phyloP scores from a whole-genome alignment of 192 early-diverging fungal genomes.

The Piromyces sp. region DNA sequence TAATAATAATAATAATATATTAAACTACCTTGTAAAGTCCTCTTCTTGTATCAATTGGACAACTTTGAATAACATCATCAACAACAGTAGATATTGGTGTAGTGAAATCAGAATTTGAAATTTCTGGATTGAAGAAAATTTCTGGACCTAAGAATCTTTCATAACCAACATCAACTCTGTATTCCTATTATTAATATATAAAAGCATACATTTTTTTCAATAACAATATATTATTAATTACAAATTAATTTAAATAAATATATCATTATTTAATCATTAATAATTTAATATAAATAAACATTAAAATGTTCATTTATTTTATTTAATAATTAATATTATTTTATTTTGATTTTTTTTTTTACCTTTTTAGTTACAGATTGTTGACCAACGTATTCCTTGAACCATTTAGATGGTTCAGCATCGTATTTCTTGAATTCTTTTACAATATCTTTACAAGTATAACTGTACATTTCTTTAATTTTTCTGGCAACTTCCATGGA shows the following conservation, averaged over 20 bases:
- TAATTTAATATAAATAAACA: too few relatives aligned
- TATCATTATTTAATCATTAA: too few relatives aligned
- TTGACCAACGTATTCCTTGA: conserved; percentile 67
- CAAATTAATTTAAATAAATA: too few relatives aligned
- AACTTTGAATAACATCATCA: conserved; percentile 87
- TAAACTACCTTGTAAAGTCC: conserved; percentile 87
- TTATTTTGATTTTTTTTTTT: neutral
- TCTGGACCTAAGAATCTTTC: conserved; percentile 98
- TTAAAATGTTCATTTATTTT: too few relatives aligned
- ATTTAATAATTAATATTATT: too few relatives aligned
- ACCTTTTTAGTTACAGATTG: conserved; percentile 76
- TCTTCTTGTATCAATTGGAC: conserved; percentile 90
- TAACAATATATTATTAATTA: too few relatives aligned
- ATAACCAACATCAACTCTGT: conserved; percentile 89
- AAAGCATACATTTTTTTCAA: too few relatives aligned
- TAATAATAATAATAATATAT: too few relatives aligned
- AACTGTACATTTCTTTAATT: conserved; percentile 94
- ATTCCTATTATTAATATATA: conserved; percentile 28
- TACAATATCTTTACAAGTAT: conserved; percentile 92
- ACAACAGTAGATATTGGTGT: conserved; percentile 91
- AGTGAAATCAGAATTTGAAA: conserved; percentile 86
- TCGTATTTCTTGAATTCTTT: conserved; percentile 93
- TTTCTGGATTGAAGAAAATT: conserved; percentile 98
- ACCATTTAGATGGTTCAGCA: conserved; percentile 71
- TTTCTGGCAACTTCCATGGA: conserved; percentile 81